Evolutionary conservation across 2,329 filamentous ascomycete species (phyloP).

Genomic region (Bretziella fagacearum): DNA sequence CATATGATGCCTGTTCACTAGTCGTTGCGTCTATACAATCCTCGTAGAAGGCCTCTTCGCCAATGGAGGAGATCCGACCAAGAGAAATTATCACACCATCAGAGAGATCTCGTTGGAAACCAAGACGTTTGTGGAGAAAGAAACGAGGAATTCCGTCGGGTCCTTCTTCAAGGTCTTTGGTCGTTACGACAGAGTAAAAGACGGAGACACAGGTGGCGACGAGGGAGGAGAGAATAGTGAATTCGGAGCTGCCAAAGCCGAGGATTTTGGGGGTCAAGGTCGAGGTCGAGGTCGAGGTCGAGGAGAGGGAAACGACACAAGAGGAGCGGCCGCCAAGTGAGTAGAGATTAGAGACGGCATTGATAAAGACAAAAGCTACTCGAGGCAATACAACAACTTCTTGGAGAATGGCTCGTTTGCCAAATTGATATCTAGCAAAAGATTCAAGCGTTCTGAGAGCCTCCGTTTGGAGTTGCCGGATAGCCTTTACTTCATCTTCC

Average conservation of each 20-base stretch:
- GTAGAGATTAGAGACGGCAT: not conserved
- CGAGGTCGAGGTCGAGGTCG: not conserved
- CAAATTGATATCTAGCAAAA: not conserved
- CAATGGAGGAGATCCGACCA: slow-evolving; percentile 67
- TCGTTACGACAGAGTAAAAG: not conserved
- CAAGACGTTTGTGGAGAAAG: not conserved
- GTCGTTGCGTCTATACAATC: slow-evolving; percentile 60
- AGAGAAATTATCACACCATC: slow-evolving; percentile 59
- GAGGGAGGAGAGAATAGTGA: not conserved
- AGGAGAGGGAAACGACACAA: not conserved
- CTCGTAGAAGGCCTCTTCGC: slow-evolving; percentile 64
- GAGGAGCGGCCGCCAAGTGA: not conserved
- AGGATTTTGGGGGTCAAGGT: not conserved
- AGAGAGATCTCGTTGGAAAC: not conserved
- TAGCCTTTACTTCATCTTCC: not conserved
- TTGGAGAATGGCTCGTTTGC: not conserved
- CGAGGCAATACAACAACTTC: not conserved
- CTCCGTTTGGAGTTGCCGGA: not conserved
- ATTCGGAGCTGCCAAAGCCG: not conserved
- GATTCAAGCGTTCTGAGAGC: not conserved
- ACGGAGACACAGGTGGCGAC: not conserved
- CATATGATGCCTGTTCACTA: slow-evolving; percentile 60
- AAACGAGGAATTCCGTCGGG: not conserved
- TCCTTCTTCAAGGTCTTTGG: not conserved
- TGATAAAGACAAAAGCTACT: not conserved